Base-by-base conservation (phyloP, 208 protist species). In the Polymyxa betae region DNA sequence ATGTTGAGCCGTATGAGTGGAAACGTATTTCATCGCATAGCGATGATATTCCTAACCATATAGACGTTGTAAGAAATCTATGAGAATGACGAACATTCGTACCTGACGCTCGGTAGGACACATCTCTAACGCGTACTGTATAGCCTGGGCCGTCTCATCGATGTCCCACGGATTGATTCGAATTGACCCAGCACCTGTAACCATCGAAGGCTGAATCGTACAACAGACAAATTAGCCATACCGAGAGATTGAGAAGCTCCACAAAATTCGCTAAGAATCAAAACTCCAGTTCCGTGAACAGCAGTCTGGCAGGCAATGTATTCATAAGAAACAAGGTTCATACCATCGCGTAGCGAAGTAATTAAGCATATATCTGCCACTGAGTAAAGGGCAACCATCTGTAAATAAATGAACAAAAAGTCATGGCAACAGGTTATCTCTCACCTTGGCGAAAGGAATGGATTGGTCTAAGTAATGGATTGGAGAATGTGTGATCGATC, bases 401-500 rank as follows among this genome's bases (percentile, higher is more conserved):
- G 49, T 24, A 60, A 60, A 29, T 5, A 60, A 60, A 60, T 5
- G 49, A 60, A 29, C 49, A 24, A 60, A 5, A 60, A 29, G 5
- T 29, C 5, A 60, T 60, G 24, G 24, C 5, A 29, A 5, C 5
- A 60, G 24, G 49, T 5, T 49, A 0, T 91, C 78, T 45, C 29
- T 38, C n/a, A 93, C 49, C 45, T 94, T 77, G 29, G 46, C 52
- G 24, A 90, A 93, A 24, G 52, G 89, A 52, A 96, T 92, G 0
- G 92, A 89, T 68, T 94, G 93, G 64, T 95, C 93, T 12, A 96
- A 90, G 91, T 95, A 96, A 44, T 94, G 94, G 29, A 96, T 94
- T 32, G 94, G 94, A 0, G 77, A 46, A 38, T 88, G 82, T 5
- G n/a, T 16, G 5, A 82, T 82, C 5, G 91, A 91, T 45, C 95